Evolutionary conservation across 23 red algal genomes (phyloP).

Genomic region (Gracilariopsis chorda): DNA sequence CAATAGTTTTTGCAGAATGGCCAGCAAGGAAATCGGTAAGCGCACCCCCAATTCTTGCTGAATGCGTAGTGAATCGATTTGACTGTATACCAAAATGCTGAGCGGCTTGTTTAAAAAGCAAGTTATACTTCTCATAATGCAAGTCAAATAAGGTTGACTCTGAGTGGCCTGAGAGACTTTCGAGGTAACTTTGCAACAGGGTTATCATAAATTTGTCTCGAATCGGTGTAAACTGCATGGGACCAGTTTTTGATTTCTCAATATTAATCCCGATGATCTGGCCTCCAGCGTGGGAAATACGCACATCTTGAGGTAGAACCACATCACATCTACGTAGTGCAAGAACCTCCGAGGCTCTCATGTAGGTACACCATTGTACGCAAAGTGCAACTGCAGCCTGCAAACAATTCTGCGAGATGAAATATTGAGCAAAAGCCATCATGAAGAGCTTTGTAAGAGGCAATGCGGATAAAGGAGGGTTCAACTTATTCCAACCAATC

Average conservation of each 20-base stretch:
- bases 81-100: no score
- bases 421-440: background rate
- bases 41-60: no score
- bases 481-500: background rate
- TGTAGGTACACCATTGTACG: background rate
- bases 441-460: constrained; percentile 2
- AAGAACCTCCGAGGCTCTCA: constrained; percentile 4
- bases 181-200: no score
- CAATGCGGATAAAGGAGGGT: background rate
- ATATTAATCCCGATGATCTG: background rate
- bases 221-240: background rate
- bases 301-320: background rate
- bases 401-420: background rate
- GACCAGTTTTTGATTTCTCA: background rate
- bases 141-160: no score
- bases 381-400: background rate
- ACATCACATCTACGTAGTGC: background rate
- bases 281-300: background rate
- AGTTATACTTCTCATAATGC: no score
- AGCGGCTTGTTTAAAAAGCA: no score
- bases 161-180: no score
- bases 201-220: no score
- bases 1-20: no score
- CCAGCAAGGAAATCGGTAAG: no score
- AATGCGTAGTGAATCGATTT: no score